Base-by-base conservation (phyloP, 805 yeast genomes). In the Sungouiozyma ichnusensis region DNA sequence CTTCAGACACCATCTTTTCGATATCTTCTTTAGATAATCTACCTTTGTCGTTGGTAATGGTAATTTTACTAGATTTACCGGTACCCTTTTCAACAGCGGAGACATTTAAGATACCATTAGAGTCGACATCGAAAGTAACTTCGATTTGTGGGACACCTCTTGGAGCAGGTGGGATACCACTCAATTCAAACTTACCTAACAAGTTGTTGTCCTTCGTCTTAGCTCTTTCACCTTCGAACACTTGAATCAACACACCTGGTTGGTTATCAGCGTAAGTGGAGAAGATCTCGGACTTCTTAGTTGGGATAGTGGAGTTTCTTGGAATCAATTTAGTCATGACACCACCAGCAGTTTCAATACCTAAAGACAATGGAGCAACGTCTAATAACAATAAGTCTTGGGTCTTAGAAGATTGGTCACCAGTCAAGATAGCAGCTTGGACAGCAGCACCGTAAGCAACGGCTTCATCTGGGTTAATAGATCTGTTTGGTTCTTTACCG, bases 261-360 rank as follows among this genome's bases (percentile, higher is more conserved):
- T 90, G 98, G 84, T 90, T 88, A 71, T 90, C 97, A 62, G 96
- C 92, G 69, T 85, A 86, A 58, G 98, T 90, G 52, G 97, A 87
- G 87, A 90, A 90, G 55, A 81, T 81, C 77, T 88, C 96, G 43
- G 97, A 87, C 76, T 90, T 90, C 82, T 88, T 90, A 67, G 96
- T 85, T 73, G 98, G 98, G 58, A 90, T 87, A 51, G 97, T 88
- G 47, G 97, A 83, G 84, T 90, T 90, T 78, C 98, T 84, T 74
- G 96, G 95, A 62, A 90, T 90, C 73, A 90, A 84, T 74, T 86
- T 86, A 71, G 97, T 88, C 95, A 90, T 88, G 72, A 88, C 92
- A 82, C 97, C 97, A 80, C 98, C 97, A 67, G 97, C 95, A 62
- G 97, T 90, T 77, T 90, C 97, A 71, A 90, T 90, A 82, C 98